Base-by-base conservation (phyloP, 257 asterid genomes). In the Scutellaria baicalensis region DNA sequence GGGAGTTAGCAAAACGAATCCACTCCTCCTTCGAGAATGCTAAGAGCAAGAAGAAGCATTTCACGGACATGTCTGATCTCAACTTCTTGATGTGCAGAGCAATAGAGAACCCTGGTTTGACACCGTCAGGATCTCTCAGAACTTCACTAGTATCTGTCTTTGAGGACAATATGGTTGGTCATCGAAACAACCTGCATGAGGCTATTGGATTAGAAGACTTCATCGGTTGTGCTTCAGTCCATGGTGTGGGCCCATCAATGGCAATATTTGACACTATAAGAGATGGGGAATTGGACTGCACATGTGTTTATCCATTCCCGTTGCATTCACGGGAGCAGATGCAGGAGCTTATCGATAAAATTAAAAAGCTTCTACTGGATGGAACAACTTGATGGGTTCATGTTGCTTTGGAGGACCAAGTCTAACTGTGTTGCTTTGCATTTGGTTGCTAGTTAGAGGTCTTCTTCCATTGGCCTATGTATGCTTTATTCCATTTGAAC, bases 41-140 rank as follows among this genome's bases (percentile, higher is more conserved):
- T 8, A 90, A 90, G 87, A 69, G 73, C 76, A 81, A 79, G 67
- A 83, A 84, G 40, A 93, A 93, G 78, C 98, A 93, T 70, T 93
- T 90, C 66, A 66, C 89, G 0, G 97, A 93, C 83, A 90, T 88
- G 91, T 83, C 86, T 0, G 99, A 87, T 66, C 71, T 94, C 59
- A 91, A 94, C 84, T 91, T 84, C 60, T 83, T 93, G 73, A 91
- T 91, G 99, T 76, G 95, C 83, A 94, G 78, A 84, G 97, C 97
- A 51, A 84, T 94, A 49, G 95, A 94, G 3, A 94, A 89, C 79
- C 99, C 99, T 0, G 80, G 93, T 52, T 70, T 91, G 67, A 91
- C 99, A 6, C 89, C 93, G 9, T 80, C 91, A 3, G 83, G 84
- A 21, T 88, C 97, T 4, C 79, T 94, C 33, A 76, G 97, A 63